A percentile compares a stretch with the other conserved stretches of the same genome.
phyloP scores from a whole-genome alignment of 1,139 yeast genomes.

The Insectozyma bohioensis region DNA sequence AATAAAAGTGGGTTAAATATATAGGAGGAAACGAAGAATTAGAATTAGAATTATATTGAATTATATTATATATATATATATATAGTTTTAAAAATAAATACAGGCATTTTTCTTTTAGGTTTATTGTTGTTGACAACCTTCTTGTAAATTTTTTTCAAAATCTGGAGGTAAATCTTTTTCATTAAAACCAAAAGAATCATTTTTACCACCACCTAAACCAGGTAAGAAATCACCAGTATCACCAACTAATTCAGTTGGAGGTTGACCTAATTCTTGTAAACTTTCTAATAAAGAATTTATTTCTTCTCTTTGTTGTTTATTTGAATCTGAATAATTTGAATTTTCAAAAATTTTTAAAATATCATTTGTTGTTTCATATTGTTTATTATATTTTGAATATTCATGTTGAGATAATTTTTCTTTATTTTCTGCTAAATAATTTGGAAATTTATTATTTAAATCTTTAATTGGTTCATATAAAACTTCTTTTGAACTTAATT shows the following conservation, averaged over 20 bases:
- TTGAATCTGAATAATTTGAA: constrained; percentile 51
- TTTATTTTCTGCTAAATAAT: constrained; percentile 54
- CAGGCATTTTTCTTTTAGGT: too few species aligned
- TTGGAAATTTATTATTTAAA: constrained; percentile 67
- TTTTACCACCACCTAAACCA: constrained; percentile 21
- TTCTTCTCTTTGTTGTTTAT: constrained; percentile 49
- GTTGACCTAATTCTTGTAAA: constrained; percentile 82
- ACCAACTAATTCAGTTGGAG: constrained; percentile 79
- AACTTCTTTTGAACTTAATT: constrained; percentile 82
- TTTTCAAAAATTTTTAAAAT: constrained; percentile 60
- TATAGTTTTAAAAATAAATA: constrained; percentile 5
- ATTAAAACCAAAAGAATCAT: constrained; percentile 36
- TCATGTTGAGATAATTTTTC: constrained; percentile 47
- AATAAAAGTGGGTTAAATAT: constrained; percentile 36
- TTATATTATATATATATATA: constrained; percentile 3
- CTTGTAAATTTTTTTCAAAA: constrained; percentile 46
- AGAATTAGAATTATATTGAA: too few species aligned
- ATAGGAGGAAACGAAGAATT: constrained; percentile 14
- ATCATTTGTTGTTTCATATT: constrained; percentile 52
- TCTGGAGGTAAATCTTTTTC: constrained; percentile 48
- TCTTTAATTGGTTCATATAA: constrained; percentile 88
- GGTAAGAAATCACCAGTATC: constrained; percentile 54
- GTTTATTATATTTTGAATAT: constrained; percentile 51
- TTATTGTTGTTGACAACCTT: constrained; percentile 34
- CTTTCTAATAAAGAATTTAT: constrained; percentile 61